A percentile compares a stretch with the other conserved stretches of the same genome.
These are phyloP conservation scores for Gamsiella multidivaricata DNA, from an alignment of 192 early-diverging fungal species.

Conservation along the genomic window DNA sequence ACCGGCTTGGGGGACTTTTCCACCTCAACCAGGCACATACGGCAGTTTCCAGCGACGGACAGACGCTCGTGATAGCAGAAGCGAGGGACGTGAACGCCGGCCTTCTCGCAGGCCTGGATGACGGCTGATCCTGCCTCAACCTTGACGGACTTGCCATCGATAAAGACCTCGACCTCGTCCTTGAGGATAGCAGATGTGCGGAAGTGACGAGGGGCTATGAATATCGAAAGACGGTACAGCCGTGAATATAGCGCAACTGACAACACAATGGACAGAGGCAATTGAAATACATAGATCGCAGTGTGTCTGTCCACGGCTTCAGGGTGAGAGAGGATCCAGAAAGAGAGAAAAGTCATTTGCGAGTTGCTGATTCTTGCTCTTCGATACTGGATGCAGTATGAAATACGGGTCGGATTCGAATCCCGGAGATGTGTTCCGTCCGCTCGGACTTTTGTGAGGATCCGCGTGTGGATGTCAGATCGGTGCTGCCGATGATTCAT, in stretches of 20 bases:
- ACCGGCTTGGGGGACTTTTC: slow-evolving; percentile 96
- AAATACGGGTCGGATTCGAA: slow-evolving; percentile 5
- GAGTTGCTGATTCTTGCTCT: too few species aligned
- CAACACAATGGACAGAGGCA: background rate
- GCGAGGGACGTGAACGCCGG: slow-evolving; percentile 89
- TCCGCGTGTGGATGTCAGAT: background rate
- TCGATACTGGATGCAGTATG: too few species aligned
- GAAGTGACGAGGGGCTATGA: slow-evolving; percentile 53
- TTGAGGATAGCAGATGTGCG: slow-evolving; percentile 57
- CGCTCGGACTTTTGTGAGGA: slow-evolving; percentile 19
- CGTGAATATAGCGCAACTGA: too few species aligned
- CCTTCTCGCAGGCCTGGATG: slow-evolving; percentile 98
- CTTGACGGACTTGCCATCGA: slow-evolving; percentile 90
- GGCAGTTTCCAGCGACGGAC: slow-evolving; percentile 97
- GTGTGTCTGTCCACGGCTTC: background rate
- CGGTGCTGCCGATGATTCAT: background rate
- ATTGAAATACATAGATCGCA: background rate
- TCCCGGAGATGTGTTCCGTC: slow-evolving; percentile 13
- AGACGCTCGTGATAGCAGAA: slow-evolving; percentile 83
- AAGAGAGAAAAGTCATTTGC: too few species aligned
- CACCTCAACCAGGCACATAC: slow-evolving; percentile 99
- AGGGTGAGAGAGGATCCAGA: too few species aligned
- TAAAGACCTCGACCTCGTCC: slow-evolving; percentile 87
- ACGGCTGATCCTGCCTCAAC: slow-evolving; percentile 93
- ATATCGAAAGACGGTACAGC: background rate